phyloP scores from a whole-genome alignment of 495 filamentous ascomycete species.

The Trichocladium uniseriatum region DNA sequence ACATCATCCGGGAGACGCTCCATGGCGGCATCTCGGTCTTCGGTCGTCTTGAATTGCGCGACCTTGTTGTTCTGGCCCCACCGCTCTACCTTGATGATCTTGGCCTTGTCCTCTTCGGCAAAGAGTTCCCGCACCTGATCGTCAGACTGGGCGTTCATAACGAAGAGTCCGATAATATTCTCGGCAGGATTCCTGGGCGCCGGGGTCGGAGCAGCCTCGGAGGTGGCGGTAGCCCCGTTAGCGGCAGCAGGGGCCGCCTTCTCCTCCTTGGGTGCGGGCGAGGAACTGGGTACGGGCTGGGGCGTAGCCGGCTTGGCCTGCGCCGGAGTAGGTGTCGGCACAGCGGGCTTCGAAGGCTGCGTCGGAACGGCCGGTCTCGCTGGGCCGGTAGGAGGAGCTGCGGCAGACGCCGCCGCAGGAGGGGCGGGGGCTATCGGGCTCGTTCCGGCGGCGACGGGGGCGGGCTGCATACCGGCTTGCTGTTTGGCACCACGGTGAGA shows the following conservation, averaged over 20 bases:
- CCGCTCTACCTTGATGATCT: conserved; percentile 70
- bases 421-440: conserved; percentile 26
- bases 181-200: conserved; percentile 35
- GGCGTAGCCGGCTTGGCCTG: conserved; percentile 48
- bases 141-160: conserved; percentile 66
- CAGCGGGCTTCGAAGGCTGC: conserved; percentile 31
- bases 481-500: conserved; percentile 71
- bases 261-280: conserved; percentile 40
- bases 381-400: conserved; percentile 21
- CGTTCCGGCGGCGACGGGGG: conserved; percentile 24
- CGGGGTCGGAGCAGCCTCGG: conserved; percentile 38
- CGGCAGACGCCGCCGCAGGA: conserved; percentile 28
- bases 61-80: conserved; percentile 69
- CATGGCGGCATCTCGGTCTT: conserved; percentile 70
- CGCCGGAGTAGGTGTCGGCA: conserved; percentile 31
- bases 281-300: conserved; percentile 27
- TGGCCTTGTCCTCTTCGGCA: conserved; percentile 66
- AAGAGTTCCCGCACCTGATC: conserved; percentile 74
- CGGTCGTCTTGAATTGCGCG: conserved; percentile 64
- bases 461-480: conserved; percentile 26
- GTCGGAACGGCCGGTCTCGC: conserved; percentile 23
- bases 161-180: conserved; percentile 66
- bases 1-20: conserved; percentile 61
- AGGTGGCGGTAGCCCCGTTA: conserved; percentile 43
- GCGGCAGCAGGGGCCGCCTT: conserved; percentile 34